Evolutionary conservation across 805 yeast genomes (phyloP), one percentile per base, ranked within the genome.

Genomic region (Zygotorulaspora chibaensis): DNA sequence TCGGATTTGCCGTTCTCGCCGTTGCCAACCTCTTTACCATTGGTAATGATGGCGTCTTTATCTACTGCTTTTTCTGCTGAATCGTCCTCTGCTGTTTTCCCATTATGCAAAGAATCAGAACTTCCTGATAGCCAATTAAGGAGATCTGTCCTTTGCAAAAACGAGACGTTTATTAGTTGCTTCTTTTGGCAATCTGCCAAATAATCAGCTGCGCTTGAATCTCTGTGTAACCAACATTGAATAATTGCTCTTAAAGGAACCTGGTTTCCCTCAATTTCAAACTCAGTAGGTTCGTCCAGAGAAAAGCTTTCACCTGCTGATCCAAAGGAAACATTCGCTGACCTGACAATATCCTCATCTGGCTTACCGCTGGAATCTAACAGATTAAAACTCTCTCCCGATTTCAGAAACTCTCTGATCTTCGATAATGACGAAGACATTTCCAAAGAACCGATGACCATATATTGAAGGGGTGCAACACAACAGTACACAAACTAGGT

Each of bases 131-230:
- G 73, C 89, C 93, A 90, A 26, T 87, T 77, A 44, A 84, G 74
- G 50, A 91, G 74, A 61, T 91, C 96, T 8, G 88, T 82, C 66
- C 95, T 81, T 57, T 88, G 95, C 61, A 87, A 67, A 60, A 91
- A 90, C 46, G 87, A 81, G 61, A 91, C 77, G 51, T 87, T 87
- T 2, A 80, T 73, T 28, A 91, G 74, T 2, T 77, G 74, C 33
- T 75, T 69, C 40, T 74, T 75, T 56, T 80, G 83, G 52, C 96
- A 87, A 31, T 78, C 81, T 9, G 81, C 75, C 48, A 88, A 76
- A 62, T 91, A 90, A 44, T 87, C 95, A 10, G 96, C 83, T 37
- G 89, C 83, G 33, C 83, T 76, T 23, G 85, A 73, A 44, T 85
- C 87, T 48, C 77, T 80, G 52, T 81, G 80, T 23, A 81, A 52